Base-by-base conservation (phyloP, 2,329 filamentous ascomycete species). In the Aspergillus novoparasiticus region DNA sequence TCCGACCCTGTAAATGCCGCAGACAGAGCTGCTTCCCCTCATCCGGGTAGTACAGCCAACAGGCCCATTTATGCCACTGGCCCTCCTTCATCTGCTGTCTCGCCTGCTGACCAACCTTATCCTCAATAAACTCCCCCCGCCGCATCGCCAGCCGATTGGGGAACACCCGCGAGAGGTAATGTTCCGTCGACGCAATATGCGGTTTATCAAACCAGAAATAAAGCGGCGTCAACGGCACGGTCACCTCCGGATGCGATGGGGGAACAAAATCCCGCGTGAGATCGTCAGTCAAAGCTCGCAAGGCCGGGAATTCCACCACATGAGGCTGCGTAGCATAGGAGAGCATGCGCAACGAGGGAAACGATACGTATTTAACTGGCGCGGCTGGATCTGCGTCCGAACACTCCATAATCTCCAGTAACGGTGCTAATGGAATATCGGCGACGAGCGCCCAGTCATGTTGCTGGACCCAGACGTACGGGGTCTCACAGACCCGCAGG, bases 151-250 rank as follows among this genome's bases (percentile, higher is more conserved):
- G 30, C 23, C 41, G 59, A 14, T 39, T 64, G 30, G 62, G 62
- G 28, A 64, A 64, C n/a, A 64, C 62, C 16, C 54, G 19, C 11
- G 48, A 23, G 16, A 64, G 59, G 30, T 64, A 64, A 23, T 64
- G 62, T 21, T 45, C 39, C 9, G 62, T 64, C 21, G 54, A 45
- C 12, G 59, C 62, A 3, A 64, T n/a, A 58, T 64, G 62, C 1
- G 62, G 62, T 16, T 64, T 64, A 50, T 64, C 62, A n/a, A 61
- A 64, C 62, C 62, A 64, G 46, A 64, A 64, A 39, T 61, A 61
- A 2, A 64, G 59, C 11, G 62, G 62, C 39, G 62, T 64, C 28
- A 64, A 48, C 2, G 62, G 48, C 14, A 63, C 28, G 5, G 16
- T 48, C 1, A 50, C n/a, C 2, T 32, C 48, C n/a, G 54, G 45